Conservation (phyloP, 164 flowering plant genomes). For the Liriodendron chinense region DNA sequence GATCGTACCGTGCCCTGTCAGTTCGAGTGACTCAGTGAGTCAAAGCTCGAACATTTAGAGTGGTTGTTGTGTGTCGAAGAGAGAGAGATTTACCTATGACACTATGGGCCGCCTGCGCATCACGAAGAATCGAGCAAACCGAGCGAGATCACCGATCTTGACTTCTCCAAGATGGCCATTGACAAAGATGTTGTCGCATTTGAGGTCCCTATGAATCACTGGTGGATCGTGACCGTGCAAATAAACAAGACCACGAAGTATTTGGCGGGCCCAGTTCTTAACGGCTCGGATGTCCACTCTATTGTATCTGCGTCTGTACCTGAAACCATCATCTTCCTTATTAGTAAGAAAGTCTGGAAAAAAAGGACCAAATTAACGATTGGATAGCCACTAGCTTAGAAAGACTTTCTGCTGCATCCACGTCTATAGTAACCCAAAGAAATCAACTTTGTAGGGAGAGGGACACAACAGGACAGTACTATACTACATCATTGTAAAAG, state of each 20-base stretch:
- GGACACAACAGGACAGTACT: background rate
- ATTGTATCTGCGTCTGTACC: slow-evolving; percentile 66
- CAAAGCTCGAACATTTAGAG: no score
- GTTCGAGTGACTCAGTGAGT: no score
- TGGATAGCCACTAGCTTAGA: no score
- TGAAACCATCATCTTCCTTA: slow-evolving; percentile 12
- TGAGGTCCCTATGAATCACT: slow-evolving; percentile 90
- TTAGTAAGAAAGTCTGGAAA: no score
- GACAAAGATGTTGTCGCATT: slow-evolving; percentile 91
- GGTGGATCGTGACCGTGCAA: slow-evolving; percentile 86
- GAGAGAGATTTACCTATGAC: slow-evolving; percentile 54
- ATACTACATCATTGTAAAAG: background rate
- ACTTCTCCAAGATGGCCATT: slow-evolving; percentile 94
- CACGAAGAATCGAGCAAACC: slow-evolving; percentile 76
- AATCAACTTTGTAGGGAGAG: no score
- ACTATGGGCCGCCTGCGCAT: slow-evolving; percentile 74
- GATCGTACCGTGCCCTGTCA: no score
- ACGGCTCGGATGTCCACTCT: slow-evolving; percentile 63
- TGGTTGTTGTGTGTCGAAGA: no score
- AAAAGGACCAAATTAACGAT: no score
- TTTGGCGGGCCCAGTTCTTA: slow-evolving; percentile 89
- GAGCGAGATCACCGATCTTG: slow-evolving; percentile 90
- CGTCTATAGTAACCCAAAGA: no score
- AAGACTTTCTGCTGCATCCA: no score
- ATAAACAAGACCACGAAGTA: slow-evolving; percentile 71